These are phyloP conservation scores for Phytophthora capsici DNA, from an alignment of 352 stramenopile genomes.

Conservation along the genomic window DNA sequence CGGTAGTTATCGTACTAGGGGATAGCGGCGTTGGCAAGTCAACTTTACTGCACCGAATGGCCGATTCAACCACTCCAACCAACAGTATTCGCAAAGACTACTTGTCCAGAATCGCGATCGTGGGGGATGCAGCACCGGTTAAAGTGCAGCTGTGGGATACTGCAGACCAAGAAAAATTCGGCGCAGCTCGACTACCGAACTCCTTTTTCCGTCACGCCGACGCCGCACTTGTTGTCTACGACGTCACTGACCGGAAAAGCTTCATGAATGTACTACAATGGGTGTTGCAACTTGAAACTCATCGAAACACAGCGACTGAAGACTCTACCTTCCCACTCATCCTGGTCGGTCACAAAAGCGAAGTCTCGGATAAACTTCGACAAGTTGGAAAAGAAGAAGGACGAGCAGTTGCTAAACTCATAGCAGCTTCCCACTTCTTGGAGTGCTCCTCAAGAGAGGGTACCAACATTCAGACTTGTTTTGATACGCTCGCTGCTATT, in stretches of 20 bases:
- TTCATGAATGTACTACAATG: constrained; percentile 43
- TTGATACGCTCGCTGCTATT: constrained; percentile 20
- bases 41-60: constrained; percentile 40
- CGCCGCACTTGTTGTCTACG: constrained; percentile 56
- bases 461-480: constrained; percentile 18
- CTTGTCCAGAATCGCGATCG: constrained; percentile 38
- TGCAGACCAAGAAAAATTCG: constrained; percentile 54
- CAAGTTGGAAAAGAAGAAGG: constrained; percentile 37
- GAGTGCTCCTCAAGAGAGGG: constrained; percentile 28
- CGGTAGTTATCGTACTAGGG: constrained; percentile 53
- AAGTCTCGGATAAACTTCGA: constrained; percentile 5
- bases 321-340: constrained; percentile 37
- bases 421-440: constrained; percentile 34
- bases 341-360: constrained; percentile 43
- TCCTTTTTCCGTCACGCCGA: constrained; percentile 54
- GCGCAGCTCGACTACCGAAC: constrained; percentile 34
- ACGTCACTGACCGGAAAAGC: constrained; percentile 41
- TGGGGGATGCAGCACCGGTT: constrained; percentile 35
- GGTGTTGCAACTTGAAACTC: constrained; percentile 34
- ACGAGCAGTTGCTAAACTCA: constrained; percentile 14
- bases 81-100: constrained; percentile 29
- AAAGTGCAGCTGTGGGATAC: constrained; percentile 69
- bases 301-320: background rate
- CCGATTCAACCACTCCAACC: background rate
- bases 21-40: constrained; percentile 53